Evolutionary conservation across 208 protist species (phyloP).

Genomic region (Leishmania gerbilli): DNA sequence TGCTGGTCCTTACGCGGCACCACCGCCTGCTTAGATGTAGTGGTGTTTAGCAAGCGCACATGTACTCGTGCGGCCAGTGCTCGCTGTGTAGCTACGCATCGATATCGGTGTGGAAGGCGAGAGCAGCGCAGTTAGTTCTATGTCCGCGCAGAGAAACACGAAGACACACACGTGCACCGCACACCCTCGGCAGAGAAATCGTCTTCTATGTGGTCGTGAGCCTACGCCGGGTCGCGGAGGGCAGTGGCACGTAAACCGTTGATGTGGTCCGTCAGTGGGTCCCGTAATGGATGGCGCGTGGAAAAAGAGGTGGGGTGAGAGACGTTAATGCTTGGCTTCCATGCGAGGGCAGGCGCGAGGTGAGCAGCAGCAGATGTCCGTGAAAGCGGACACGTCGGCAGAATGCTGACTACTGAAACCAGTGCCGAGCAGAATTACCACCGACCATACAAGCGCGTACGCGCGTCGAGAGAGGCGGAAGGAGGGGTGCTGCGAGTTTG

Average conservation of each 20-base stretch:
- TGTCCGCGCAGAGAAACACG: not conserved
- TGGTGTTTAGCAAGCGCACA: not conserved
- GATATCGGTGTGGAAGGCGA: not conserved
- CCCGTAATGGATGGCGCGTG: not conserved
- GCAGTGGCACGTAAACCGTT: not conserved
- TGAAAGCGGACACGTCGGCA: not conserved
- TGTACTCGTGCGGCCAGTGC: not conserved
- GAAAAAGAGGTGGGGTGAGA: not conserved
- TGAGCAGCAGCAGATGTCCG: not conserved
- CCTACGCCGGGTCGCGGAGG: too few relatives aligned
- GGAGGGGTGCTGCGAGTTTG: not conserved
- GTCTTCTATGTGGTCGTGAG: not conserved
- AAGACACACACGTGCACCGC: not conserved
- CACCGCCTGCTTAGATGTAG: not conserved
- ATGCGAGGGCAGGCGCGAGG: not conserved
- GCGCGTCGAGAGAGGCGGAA: not conserved
- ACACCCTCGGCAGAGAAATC: not conserved
- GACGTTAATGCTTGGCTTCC: not conserved
- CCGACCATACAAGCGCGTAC: not conserved
- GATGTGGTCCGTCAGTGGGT: not conserved
- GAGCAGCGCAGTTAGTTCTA: not conserved
- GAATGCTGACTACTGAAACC: not conserved
- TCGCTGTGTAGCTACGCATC: not conserved
- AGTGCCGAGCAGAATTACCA: not conserved
- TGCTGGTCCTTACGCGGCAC: not conserved